Base-by-base conservation (phyloP, 306 rosid genomes). In the Vicia faba region DNA sequence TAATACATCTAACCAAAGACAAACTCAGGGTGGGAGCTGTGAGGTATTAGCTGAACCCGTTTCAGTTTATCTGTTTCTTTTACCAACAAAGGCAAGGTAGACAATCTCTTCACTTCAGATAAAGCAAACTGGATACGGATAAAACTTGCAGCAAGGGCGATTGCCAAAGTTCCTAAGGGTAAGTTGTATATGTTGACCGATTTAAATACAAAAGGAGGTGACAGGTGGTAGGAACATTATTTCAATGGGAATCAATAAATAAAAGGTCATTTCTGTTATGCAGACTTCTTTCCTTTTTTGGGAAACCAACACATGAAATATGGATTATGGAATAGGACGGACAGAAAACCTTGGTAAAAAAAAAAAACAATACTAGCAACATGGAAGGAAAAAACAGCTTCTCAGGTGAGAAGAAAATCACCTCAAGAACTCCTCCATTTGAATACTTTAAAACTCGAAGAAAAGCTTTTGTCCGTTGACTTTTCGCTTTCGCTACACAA, bases 351-450 rank as follows among this genome's bases (percentile, higher is more conserved):
- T 28, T 49, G 20, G 13, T 38, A 15, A 46, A 18, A 23, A 39
- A 4, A 31, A 23, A 39, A 61, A 25, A 3, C 20, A 38, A 14
- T 5, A 11, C 56, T 38, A 61, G 48, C 25, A 72, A 29, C 26
- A 31, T 31, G 49, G 53, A 2, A 28, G 51, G 0, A 28, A 63
- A 48, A 41, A 63, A 7, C 28, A 62, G 46, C 38, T 16, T 6
- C 20, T 11, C 25, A n/a, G 11, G 16, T 15, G 11, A 48, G 55
- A 38, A 55, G 54, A 38, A 63, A 18, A 65, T 74, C 77, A 93
- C 99, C 96, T 93, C 99, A 49, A 92, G 82, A 74, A 86, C 97
- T 67, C 99, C 99, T 72, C 97, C 96, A 0, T 58, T 77, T 0
- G 97, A 89, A 83, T 93, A 80, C 72, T 93, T 93, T 29, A 93